Evolutionary conservation across 2,329 filamentous ascomycete species (phyloP), one percentile per base, ranked within the genome.

Genomic region (Curvularia hawaiiensis): DNA sequence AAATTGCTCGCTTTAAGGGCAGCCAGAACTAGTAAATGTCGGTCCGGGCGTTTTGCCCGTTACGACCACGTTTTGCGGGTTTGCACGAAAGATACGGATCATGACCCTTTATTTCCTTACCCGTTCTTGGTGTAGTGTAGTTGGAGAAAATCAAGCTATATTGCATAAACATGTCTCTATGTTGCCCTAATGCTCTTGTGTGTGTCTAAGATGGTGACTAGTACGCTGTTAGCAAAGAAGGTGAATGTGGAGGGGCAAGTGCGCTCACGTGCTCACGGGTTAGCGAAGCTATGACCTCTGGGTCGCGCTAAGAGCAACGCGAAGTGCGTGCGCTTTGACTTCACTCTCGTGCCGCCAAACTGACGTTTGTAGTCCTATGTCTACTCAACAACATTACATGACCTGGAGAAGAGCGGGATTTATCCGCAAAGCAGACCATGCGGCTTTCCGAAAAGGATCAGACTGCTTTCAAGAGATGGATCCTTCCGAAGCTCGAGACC

Each of bases 401-500:
- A 51, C 43, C 20, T 38, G 45, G 43, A 22, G 35, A 46, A 54
- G 58, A 40, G 50, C 44, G 45, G 22, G 12, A 57, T 45, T 38
- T 45, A 33, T 18, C 31, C 18, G 48, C 50, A 44, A 45, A 31
- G 54, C 53, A n/a, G 60, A 69, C 44, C 20, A 87, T 87, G 85
- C 76, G 82, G 61, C 79, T 87, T 56, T 78, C 80, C 43, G 84
- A 86, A 18, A 77, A 77, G 22, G 80, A 87, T 63, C 78, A 80
- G 18, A 74, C 83, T 54, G 78, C 84, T 59, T 81, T 95, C 53
- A 92, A 91, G 80, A 81, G 83, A 58, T 94, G 90, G 90, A 87
- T 93, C 61, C 86, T 92, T 61, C 88, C 88, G 77, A 85, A 89
- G 61, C 84, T 93, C 52, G 89, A 91, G 72, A 86, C 89, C 70